A percentile compares a stretch with the other conserved stretches of the same genome.
Evolutionary conservation across 495 filamentous ascomycete genomes (phyloP).

Genomic region (Talaromyces liani): DNA sequence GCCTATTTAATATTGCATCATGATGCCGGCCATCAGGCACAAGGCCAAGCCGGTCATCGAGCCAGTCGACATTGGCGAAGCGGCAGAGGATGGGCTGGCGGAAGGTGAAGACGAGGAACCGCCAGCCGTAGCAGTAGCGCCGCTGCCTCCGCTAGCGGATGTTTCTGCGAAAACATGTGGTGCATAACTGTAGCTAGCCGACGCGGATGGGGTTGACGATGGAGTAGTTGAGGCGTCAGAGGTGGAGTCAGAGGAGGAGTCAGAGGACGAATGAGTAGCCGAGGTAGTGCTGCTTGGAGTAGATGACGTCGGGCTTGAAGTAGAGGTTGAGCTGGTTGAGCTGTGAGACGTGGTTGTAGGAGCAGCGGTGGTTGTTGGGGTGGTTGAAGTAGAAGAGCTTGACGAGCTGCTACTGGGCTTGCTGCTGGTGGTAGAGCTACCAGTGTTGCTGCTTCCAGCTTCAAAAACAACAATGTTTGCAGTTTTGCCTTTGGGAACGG

Average conservation of each 20-base stretch:
- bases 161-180: conserved; percentile 28
- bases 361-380: conserved; percentile 12
- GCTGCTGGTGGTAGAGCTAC: conserved; percentile 13
- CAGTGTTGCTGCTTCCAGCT: conserved; percentile 16
- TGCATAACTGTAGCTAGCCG: conserved; percentile 22
- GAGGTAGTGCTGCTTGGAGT: conserved; percentile 18
- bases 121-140: conserved; percentile 10
- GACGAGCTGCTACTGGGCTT: conserved; percentile 17
- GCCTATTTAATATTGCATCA: conserved; percentile 16
- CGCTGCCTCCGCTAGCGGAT: conserved; percentile 16
- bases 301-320: conserved; percentile 18
- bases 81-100: conserved; percentile 10
- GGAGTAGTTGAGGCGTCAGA: conserved; percentile 15
- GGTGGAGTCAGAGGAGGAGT: conserved; percentile 8
- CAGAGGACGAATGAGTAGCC: conserved; percentile 16
- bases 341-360: conserved; percentile 11
- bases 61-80: conserved; percentile 16
- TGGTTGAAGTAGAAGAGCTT: conserved; percentile 13
- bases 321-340: conserved; percentile 17
- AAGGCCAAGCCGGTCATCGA: conserved; percentile 23
- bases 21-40: conserved; percentile 23
- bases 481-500: conserved; percentile 57
- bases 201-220: conserved; percentile 9
- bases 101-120: conserved; percentile 11
- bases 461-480: conserved; percentile 65